Conservation (phyloP, 2,329 filamentous ascomycete genomes). For the Zarea fungicola region DNA sequence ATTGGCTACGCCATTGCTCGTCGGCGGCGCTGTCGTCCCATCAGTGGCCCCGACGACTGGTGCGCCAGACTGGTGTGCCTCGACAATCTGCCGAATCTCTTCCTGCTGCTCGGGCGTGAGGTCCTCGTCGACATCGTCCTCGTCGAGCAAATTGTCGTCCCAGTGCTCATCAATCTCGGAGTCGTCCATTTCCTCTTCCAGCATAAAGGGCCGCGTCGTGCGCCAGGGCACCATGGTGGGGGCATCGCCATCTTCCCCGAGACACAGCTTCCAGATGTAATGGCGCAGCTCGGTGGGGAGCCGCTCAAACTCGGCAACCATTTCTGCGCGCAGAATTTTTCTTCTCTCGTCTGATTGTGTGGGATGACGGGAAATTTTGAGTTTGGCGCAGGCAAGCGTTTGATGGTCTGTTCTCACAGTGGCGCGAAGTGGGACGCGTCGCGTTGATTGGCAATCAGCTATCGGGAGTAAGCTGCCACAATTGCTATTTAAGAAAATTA, state of each 20-base stretch:
- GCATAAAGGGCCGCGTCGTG: conserved; percentile 2
- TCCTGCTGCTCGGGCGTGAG: not conserved
- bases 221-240: conserved; percentile 18
- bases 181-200: conserved; percentile 2
- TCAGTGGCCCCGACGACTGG: not conserved
- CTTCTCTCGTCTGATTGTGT: too few species aligned
- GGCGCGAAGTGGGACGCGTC: conserved; percentile 6
- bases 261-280: conserved; percentile 19
- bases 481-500: too few species aligned
- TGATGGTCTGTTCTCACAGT: too few species aligned
- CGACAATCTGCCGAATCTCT: not conserved
- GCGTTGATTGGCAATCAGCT: too few species aligned
- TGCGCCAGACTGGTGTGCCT: not conserved
- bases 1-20: not conserved
- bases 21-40: not conserved
- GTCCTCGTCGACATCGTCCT: not conserved
- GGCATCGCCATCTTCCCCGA: conserved; percentile 13
- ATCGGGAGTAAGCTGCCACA: too few species aligned
- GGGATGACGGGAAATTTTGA: too few species aligned
- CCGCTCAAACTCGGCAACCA: conserved; percentile 15
- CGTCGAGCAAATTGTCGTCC: not conserved
- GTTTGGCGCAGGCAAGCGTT: too few species aligned
- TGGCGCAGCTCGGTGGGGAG: conserved; percentile 23
- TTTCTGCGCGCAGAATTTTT: too few species aligned
- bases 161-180: too few species aligned